These are phyloP conservation scores for Botrytis sinoallii DNA, from an alignment of 2,329 filamentous ascomycete genomes.

Conservation along the genomic window DNA sequence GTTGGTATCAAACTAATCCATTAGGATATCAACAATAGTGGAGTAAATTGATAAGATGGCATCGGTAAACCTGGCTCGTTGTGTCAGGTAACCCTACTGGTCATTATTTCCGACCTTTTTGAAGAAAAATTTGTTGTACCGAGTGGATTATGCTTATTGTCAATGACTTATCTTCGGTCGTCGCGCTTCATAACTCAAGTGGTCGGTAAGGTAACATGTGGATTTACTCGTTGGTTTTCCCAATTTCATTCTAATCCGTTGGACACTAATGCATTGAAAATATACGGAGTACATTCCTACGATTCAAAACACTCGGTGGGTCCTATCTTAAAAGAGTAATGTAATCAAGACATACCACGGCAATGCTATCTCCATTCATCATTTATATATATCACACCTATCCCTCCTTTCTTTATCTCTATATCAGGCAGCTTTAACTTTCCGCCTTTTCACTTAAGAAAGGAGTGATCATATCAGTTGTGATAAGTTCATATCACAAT, in stretches of 20 bases:
- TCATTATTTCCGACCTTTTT: neutral
- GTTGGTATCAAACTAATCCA: neutral
- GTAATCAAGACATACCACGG: constrained; percentile 4
- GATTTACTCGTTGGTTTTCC: constrained; percentile 6
- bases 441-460: neutral
- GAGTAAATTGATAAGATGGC: constrained; percentile 17
- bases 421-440: neutral
- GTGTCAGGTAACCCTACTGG: neutral
- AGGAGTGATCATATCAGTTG: neutral
- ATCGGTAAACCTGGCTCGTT: constrained; percentile 9
- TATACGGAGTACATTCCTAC: constrained; percentile 1
- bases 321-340: constrained; percentile 3
- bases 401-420: neutral
- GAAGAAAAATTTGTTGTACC: neutral
- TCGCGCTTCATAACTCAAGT: neutral
- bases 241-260: constrained; percentile 10
- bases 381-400: constrained; percentile 17
- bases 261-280: constrained; percentile 15
- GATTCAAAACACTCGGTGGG: constrained; percentile 19
- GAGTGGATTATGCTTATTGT: constrained; percentile 11
- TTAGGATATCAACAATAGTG: neutral
- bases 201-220: constrained; percentile 12
- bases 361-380: neutral
- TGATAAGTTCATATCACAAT: constrained; percentile 13
- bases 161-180: constrained; percentile 16